Evolutionary conservation across 2,329 filamentous ascomycete genomes (phyloP).

Genomic region (Aspergillus spinulosporus): DNA sequence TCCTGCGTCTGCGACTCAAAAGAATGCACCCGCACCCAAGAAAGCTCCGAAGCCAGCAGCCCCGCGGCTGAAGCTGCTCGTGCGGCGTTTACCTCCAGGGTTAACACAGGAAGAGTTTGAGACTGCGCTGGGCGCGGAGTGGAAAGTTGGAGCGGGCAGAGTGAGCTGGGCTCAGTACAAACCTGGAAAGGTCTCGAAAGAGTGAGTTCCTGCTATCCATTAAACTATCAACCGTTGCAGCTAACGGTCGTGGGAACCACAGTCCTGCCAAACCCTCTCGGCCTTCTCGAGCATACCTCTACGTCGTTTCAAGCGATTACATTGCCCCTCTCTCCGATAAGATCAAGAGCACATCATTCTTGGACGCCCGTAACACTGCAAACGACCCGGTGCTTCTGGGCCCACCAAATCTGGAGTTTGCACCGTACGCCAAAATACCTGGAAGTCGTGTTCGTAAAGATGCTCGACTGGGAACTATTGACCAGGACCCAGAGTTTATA

Average conservation of each 20-base stretch:
- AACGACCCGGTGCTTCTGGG: slow-evolving; percentile 72
- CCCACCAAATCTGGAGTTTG: slow-evolving; percentile 76
- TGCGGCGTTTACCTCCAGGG: slow-evolving; percentile 82
- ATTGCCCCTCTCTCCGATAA: slow-evolving; percentile 67
- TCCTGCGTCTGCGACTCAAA: slow-evolving; percentile 49
- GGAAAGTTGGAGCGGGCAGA: slow-evolving; percentile 76
- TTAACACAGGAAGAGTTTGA: slow-evolving; percentile 79
- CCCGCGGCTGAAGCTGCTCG: slow-evolving; percentile 76
- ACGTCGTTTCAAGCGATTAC: slow-evolving; percentile 70
- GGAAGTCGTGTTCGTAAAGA: slow-evolving; percentile 73
- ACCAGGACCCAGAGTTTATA: slow-evolving; percentile 95
- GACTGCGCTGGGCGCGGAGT: slow-evolving; percentile 70
- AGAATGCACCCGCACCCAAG: slow-evolving; percentile 49
- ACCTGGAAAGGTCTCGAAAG: slow-evolving; percentile 74
- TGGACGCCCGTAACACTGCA: slow-evolving; percentile 77
- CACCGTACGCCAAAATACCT: slow-evolving; percentile 80
- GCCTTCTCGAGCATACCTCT: slow-evolving; percentile 78
- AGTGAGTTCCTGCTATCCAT: slow-evolving; percentile 58
- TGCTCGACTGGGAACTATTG: slow-evolving; percentile 87
- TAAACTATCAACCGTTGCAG: not conserved
- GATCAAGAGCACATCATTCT: slow-evolving; percentile 69
- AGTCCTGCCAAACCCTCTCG: slow-evolving; percentile 83
- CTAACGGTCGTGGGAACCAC: not conserved
- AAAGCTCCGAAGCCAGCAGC: slow-evolving; percentile 47
- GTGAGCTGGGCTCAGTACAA: slow-evolving; percentile 80